Conservation (phyloP, 148 eudicot species). For the Fagopyrum homotropicum region DNA sequence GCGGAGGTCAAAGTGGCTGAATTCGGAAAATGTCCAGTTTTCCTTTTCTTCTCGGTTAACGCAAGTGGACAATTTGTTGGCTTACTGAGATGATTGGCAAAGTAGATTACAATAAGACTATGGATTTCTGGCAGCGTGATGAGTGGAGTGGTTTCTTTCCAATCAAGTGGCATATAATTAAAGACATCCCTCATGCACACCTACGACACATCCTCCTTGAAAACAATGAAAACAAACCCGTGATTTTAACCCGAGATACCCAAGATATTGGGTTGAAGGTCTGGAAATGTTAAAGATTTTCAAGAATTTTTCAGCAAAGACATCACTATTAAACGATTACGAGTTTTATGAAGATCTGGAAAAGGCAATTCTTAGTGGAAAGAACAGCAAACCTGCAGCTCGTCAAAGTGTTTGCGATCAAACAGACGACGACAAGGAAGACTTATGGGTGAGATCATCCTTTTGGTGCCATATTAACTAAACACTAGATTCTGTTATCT, state of each 20-base stretch:
- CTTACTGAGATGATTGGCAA: conserved; percentile 84
- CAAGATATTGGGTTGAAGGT: conserved; percentile 26
- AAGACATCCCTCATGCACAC: conserved; percentile 74
- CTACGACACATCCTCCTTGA: conserved; percentile 77
- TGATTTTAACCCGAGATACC: conserved; percentile 80
- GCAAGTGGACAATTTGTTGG: conserved; percentile 96
- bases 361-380: too few relatives aligned
- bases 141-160: conserved; percentile 96
- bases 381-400: too few relatives aligned
- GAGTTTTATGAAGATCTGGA: too few relatives aligned
- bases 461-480: too few relatives aligned
- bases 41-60: conserved; percentile 90
- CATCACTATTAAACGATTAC: too few relatives aligned
- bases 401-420: too few relatives aligned
- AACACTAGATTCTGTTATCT: too few relatives aligned
- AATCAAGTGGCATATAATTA: conserved; percentile 85
- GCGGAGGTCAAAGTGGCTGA: conserved; percentile 53
- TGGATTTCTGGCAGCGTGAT: conserved; percentile 97
- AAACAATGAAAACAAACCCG: conserved; percentile 75
- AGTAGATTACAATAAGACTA: conserved; percentile 66
- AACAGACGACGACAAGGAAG: too few relatives aligned
- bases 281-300: too few relatives aligned
- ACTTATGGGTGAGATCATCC: too few relatives aligned
- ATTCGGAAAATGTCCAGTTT: conserved; percentile 58
- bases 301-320: too few relatives aligned